These are phyloP conservation scores for Backusella liffmaniae DNA, from an alignment of 192 early-diverging fungal genomes.

Conservation along the genomic window DNA sequence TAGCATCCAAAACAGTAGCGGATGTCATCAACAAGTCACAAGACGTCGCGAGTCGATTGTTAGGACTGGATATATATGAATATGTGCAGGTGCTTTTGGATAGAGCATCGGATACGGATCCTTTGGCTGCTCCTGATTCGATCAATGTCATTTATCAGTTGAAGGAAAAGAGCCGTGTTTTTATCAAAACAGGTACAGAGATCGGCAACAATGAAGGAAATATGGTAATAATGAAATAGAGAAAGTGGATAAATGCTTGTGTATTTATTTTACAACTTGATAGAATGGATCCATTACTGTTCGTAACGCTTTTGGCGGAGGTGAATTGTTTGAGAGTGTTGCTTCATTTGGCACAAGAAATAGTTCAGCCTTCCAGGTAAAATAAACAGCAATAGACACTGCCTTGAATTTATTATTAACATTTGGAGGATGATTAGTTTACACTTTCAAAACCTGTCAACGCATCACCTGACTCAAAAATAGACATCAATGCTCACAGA, in stretches of 20 bases:
- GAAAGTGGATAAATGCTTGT: background rate
- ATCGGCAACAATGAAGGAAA: constrained; percentile 87
- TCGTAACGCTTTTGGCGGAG: constrained; percentile 87
- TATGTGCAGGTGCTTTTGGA: constrained; percentile 68
- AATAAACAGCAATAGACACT: background rate
- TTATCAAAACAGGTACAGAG: constrained; percentile 85
- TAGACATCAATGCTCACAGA: constrained; percentile 68
- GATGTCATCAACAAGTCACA: constrained; percentile 60
- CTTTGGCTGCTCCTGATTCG: constrained; percentile 39
- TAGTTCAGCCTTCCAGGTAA: constrained; percentile 58
- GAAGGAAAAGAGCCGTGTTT: constrained; percentile 71
- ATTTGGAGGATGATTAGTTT: constrained; percentile 43
- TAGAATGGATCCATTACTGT: constrained; percentile 68
- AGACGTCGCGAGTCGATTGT: constrained; percentile 52
- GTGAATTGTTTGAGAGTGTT: constrained; percentile 73
- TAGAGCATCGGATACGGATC: constrained; percentile 41
- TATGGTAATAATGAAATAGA: constrained; percentile 50
- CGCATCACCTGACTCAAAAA: constrained; percentile 64
- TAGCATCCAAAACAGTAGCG: constrained; percentile 54
- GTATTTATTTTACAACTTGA: background rate
- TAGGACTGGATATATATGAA: constrained; percentile 71
- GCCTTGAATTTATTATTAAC: background rate
- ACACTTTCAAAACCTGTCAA: constrained; percentile 63
- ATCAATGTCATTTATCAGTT: constrained; percentile 75
- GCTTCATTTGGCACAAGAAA: constrained; percentile 78